Evolutionary conservation across 805 yeast genomes (phyloP).

Genomic region (Candida boleticola): DNA sequence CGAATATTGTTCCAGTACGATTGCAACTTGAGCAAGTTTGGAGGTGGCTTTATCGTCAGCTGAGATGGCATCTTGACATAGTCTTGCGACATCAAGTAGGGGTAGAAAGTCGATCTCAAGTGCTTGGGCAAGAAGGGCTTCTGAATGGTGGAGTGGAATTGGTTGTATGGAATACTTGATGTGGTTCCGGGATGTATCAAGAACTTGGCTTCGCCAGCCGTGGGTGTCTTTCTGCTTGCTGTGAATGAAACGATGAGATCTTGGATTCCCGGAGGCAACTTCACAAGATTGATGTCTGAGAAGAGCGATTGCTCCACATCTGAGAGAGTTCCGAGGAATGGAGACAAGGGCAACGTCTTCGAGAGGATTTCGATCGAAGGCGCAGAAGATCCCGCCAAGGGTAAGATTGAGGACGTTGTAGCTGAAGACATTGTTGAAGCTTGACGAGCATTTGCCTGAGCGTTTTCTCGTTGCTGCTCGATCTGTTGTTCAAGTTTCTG

Average conservation of each 20-base stretch:
- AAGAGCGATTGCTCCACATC: conserved; percentile 32
- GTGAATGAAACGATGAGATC: conserved; percentile 38
- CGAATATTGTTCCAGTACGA: conserved; percentile 41
- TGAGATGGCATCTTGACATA: neutral
- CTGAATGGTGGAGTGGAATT: conserved; percentile 25
- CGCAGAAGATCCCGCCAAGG: neutral
- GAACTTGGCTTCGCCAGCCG: conserved; percentile 18
- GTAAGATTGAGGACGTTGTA: neutral
- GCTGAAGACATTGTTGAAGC: neutral
- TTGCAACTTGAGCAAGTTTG: conserved; percentile 33
- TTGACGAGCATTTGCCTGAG: conserved; percentile 17
- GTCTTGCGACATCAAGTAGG: neutral
- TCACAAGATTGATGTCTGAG: conserved; percentile 31
- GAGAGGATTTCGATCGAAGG: neutral
- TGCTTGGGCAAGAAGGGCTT: conserved; percentile 34
- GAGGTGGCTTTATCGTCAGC: conserved; percentile 29
- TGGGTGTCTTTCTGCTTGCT: conserved; percentile 25
- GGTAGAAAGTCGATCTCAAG: conserved; percentile 13
- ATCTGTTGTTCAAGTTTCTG: neutral
- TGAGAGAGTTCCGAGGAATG: conserved; percentile 14
- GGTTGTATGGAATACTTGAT: conserved; percentile 13
- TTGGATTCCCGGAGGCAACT: conserved; percentile 43
- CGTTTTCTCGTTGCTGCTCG: neutral
- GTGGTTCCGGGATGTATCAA: conserved; percentile 14
- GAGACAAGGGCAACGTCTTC: neutral